Base-by-base conservation (phyloP, 805 yeast genomes). In the Pichia paraexigua region DNA sequence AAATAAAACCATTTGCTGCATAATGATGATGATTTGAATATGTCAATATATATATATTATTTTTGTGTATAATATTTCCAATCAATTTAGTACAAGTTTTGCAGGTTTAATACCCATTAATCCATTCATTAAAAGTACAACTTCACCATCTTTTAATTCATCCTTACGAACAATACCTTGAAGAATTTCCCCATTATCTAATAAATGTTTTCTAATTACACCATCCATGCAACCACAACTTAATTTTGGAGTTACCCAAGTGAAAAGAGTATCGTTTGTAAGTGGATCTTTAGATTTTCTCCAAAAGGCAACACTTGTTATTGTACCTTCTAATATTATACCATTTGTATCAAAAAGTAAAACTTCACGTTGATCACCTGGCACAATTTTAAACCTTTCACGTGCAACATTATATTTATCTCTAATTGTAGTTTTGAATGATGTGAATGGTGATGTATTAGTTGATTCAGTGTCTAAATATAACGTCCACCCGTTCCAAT, bases 201-300 rank as follows among this genome's bases (percentile, higher is more conserved):
- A 78, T 46, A 92, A 67, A 64, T 75, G 77, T 56, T 81, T 80
- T 58, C 98, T 74, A 60, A 81, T 79, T 0, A 85, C 89, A 12
- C 98, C 97, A 66, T 89, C 83, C 45, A 92, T 72, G 63, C 96
- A 88, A 0, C 98, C 98, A 15, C 80, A 70, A 1, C 80, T 70
- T 30, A 90, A 70, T n/a, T 74, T 70, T 1, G 99, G 98, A 0
- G 98, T 92, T 4, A 82, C 68, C 92, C 96, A 94, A 27, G 65
- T 63, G 43, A 74, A 78, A 5, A 64, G 65, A 0, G 59, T 53
- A 9, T 53, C 57, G 13, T 64, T 66, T 3, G 65, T 58, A 2
- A 55, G 28, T 2, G 69, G 67, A 46, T 67, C 60, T 42, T 57
- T 60, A 35, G 49, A 49, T 13, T 60, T 57, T 47, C 80, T 65